Percentiles rank a stretch among this genome's conserved stretches.
Conservation (phyloP, 169 alveolate genomes). For the Plasmodium vinckei region DNA sequence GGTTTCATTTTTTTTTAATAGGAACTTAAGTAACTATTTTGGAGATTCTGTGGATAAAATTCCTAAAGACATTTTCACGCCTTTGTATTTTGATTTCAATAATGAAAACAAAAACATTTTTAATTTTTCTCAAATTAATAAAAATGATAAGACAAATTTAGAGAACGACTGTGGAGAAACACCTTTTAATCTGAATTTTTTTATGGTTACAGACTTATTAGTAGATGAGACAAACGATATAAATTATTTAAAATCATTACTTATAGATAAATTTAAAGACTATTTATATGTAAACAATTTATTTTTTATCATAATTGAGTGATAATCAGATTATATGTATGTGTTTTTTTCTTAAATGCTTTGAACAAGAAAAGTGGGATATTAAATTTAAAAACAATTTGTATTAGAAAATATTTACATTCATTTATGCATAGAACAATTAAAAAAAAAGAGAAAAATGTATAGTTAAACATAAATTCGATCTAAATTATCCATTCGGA, state of each 20-base stretch:
- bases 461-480: constrained; percentile 19
- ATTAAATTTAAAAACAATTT: background rate
- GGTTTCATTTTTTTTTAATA: constrained; percentile 5
- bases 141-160: background rate
- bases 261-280: constrained; percentile 38
- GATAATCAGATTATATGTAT: background rate
- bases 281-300: constrained; percentile 33
- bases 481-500: constrained; percentile 30
- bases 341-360: background rate
- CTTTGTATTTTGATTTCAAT: constrained; percentile 40
- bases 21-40: constrained; percentile 51
- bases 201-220: constrained; percentile 60
- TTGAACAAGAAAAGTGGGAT: background rate
- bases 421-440: background rate
- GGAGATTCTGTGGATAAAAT: constrained; percentile 32
- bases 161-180: background rate
- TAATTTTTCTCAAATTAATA: background rate
- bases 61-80: constrained; percentile 26
- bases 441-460: background rate
- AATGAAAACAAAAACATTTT: constrained; percentile 12
- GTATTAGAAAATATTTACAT: background rate
- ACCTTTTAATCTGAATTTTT: constrained; percentile 19
- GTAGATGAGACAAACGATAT: constrained; percentile 40
- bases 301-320: constrained; percentile 51
- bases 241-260: constrained; percentile 15